These are phyloP conservation scores for Ophiostoma pallidulum DNA, from an alignment of 2,329 filamentous ascomycete genomes.

Conservation along the genomic window DNA sequence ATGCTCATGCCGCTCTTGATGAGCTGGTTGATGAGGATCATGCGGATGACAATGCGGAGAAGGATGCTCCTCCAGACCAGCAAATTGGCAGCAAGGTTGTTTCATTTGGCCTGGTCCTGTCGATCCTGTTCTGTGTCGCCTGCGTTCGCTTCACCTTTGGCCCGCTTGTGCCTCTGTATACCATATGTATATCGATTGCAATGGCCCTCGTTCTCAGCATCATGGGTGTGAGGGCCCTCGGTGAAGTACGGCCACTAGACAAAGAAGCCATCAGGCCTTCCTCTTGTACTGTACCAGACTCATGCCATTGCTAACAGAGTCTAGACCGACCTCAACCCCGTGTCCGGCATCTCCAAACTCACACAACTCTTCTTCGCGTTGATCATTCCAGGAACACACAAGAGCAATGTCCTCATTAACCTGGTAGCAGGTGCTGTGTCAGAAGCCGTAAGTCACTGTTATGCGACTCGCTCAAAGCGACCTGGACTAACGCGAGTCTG, in stretches of 20 bases:
- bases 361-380: conserved; percentile 93
- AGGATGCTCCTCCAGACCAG: conserved; percentile 77
- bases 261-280: no score
- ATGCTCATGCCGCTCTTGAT: no score
- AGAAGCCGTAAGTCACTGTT: conserved; percentile 19
- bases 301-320: neutral
- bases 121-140: conserved; percentile 67
- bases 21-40: conserved; percentile 3
- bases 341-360: conserved; percentile 92
- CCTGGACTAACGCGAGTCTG: conserved; percentile 28
- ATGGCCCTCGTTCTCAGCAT: conserved; percentile 73
- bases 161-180: conserved; percentile 62
- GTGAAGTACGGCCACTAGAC: conserved; percentile 46
- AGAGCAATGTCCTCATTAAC: conserved; percentile 88
- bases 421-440: conserved; percentile 79
- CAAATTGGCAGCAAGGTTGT: conserved; percentile 67
- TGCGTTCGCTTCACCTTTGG: conserved; percentile 81
- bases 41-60: conserved; percentile 61
- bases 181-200: conserved; percentile 68
- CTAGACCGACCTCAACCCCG: conserved; percentile 82
- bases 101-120: conserved; percentile 62
- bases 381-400: conserved; percentile 69
- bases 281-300: neutral
- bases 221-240: conserved; percentile 59
- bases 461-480: conserved; percentile 63